Conservation (phyloP, 345 rosid species). For the Eucalyptus regnans region DNA sequence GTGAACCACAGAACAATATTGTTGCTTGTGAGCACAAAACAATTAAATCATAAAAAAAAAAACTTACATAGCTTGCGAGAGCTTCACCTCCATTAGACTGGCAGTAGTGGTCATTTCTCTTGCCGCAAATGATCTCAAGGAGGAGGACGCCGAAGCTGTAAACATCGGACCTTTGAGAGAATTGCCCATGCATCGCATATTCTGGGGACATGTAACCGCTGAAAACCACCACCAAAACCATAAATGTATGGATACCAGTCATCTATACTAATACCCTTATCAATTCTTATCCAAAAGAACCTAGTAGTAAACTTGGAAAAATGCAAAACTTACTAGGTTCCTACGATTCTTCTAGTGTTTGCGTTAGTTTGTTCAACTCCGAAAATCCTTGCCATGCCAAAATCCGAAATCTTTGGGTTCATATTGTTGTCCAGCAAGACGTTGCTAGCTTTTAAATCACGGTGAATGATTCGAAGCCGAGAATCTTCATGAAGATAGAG, state of each 20-base stretch:
- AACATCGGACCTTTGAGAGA: conserved; percentile 8
- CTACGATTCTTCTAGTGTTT: conserved; percentile 14
- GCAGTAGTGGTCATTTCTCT: conserved; percentile 3
- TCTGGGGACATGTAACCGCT: conserved; percentile 42
- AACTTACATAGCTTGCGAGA: background rate
- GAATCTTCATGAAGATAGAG: conserved; percentile 40
- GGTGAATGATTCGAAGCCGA: conserved; percentile 25
- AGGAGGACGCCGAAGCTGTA: background rate
- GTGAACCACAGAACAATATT: too few species aligned
- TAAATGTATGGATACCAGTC: background rate
- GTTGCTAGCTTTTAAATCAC: conserved; percentile 34
- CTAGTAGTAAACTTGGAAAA: background rate
- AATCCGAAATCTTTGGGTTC: conserved; percentile 33
- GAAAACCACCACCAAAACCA: background rate
- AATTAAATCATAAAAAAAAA: too few species aligned
- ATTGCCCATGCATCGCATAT: conserved; percentile 8
- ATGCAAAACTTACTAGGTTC: conserved; percentile 21
- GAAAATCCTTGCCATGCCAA: conserved; percentile 38
- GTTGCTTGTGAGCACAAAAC: too few species aligned
- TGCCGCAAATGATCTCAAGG: background rate
- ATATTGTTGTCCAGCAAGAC: conserved; percentile 22
- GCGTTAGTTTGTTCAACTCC: conserved; percentile 18
- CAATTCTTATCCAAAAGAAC: background rate
- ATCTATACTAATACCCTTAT: background rate
- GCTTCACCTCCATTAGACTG: background rate